Evolutionary conservation across 371 early-diverging fungal species (phyloP).

Genomic region (Mortierella sp.): DNA sequence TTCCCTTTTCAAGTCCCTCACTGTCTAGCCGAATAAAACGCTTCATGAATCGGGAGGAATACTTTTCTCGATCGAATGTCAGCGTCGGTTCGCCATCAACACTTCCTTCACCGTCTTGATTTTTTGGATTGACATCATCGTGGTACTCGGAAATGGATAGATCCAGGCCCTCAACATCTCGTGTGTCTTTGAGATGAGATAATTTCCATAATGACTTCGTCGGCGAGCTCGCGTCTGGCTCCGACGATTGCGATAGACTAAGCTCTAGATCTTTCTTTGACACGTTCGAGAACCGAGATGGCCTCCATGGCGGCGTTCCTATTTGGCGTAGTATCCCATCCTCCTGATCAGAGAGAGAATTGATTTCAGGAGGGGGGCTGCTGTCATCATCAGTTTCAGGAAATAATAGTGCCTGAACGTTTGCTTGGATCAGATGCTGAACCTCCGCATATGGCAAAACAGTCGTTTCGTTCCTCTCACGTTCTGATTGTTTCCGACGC

Average conservation of each 20-base stretch:
- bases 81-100: background rate
- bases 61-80: slow-evolving; percentile 22
- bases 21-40: slow-evolving; percentile 6
- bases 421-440: slow-evolving; percentile 41
- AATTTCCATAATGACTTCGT: slow-evolving; percentile 35
- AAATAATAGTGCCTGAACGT: slow-evolving; percentile 39
- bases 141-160: background rate
- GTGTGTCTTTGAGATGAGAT: slow-evolving; percentile 37
- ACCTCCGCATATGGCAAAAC: slow-evolving; percentile 35
- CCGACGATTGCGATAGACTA: slow-evolving; percentile 26
- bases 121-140: background rate
- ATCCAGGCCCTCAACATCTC: slow-evolving; percentile 4
- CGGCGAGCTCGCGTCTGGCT: slow-evolving; percentile 9
- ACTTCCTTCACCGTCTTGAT: background rate
- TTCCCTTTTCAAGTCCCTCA: background rate
- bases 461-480: slow-evolving; percentile 36
- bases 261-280: slow-evolving; percentile 7
- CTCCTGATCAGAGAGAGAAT: background rate
- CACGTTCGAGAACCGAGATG: slow-evolving; percentile 33
- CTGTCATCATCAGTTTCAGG: slow-evolving; percentile 25
- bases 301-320: slow-evolving; percentile 47
- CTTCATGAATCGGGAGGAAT: slow-evolving; percentile 41
- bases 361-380: no score
- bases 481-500: slow-evolving; percentile 22
- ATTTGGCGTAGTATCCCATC: background rate